These are phyloP conservation scores for Macrophomina phaseolina DNA, from an alignment of 2,329 filamentous ascomycete genomes.

Conservation along the genomic window DNA sequence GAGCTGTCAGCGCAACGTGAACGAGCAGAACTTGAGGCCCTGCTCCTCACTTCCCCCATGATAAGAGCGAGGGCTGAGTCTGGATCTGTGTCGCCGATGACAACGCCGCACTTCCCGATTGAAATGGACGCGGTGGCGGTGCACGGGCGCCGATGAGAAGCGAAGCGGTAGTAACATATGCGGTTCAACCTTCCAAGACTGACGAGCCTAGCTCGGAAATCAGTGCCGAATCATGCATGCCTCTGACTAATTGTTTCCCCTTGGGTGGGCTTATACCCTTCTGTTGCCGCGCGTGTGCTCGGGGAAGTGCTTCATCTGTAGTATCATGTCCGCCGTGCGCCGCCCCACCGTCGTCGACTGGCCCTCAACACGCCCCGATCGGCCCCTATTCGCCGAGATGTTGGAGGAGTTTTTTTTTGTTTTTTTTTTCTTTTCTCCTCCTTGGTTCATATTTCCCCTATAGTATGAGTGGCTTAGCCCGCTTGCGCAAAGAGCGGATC, in stretches of 20 bases:
- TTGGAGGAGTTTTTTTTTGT: not conserved
- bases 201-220: not conserved
- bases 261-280: no score
- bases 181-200: not conserved
- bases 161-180: not conserved
- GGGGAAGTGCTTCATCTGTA: no score
- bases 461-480: no score
- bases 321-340: no score
- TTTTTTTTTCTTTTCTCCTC: not conserved
- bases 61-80: not conserved
- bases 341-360: no score
- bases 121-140: not conserved
- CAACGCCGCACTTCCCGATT: not conserved
- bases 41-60: not conserved
- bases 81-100: not conserved
- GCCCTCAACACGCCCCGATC: not conserved
- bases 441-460: not conserved
- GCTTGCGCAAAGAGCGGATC: no score
- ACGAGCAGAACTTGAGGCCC: not conserved
- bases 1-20: constrained; percentile 1
- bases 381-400: no score
- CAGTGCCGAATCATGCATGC: no score
- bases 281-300: no score
- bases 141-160: not conserved
- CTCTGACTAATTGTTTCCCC: no score